Percentiles rank a stretch among this genome's conserved stretches.
Evolutionary conservation across 306 rosid species (phyloP).

Genomic region (Arachis hypogaea): DNA sequence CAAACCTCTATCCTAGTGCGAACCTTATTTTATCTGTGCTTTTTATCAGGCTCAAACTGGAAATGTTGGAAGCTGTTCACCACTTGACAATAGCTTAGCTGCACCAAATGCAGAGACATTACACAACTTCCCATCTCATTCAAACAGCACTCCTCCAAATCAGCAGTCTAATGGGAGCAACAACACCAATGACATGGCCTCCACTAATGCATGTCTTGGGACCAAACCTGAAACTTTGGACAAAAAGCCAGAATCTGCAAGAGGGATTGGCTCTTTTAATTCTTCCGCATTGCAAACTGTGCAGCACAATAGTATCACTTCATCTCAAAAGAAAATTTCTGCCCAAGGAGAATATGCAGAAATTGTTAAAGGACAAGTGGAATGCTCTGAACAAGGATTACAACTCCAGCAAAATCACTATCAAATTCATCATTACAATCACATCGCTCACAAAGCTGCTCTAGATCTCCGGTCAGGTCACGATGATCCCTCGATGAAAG

Average conservation of each 20-base stretch:
- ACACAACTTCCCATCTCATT: conserved; percentile 46
- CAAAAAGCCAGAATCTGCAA: conserved; percentile 47
- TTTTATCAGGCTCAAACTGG: conserved; percentile 54
- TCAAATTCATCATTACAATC: conserved; percentile 56
- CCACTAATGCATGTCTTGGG: conserved; percentile 42
- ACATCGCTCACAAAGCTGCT: conserved; percentile 41
- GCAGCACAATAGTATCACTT: conserved; percentile 41
- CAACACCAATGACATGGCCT: conserved; percentile 53
- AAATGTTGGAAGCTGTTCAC: conserved; percentile 57
- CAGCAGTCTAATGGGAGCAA: conserved; percentile 59
- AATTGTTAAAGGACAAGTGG: conserved; percentile 39
- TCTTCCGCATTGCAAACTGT: conserved; percentile 46
- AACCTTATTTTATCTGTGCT: conserved; percentile 35
- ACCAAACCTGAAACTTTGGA: conserved; percentile 48
- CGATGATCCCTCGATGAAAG: conserved; percentile 39
- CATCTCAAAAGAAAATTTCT: conserved; percentile 43
- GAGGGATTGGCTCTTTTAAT: conserved; percentile 46
- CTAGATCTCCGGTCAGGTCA: conserved; percentile 42
- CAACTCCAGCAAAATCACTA: conserved; percentile 49
- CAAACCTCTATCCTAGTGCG: conserved; percentile 13
- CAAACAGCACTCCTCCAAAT: conserved; percentile 50
- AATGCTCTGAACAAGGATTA: conserved; percentile 50
- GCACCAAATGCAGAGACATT: conserved; percentile 45
- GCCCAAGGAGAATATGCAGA: conserved; percentile 40
- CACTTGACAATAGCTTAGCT: conserved; percentile 49